These are phyloP conservation scores for Skeletonema potamos DNA, from an alignment of 108 stramenopile species.

Conservation along the genomic window DNA sequence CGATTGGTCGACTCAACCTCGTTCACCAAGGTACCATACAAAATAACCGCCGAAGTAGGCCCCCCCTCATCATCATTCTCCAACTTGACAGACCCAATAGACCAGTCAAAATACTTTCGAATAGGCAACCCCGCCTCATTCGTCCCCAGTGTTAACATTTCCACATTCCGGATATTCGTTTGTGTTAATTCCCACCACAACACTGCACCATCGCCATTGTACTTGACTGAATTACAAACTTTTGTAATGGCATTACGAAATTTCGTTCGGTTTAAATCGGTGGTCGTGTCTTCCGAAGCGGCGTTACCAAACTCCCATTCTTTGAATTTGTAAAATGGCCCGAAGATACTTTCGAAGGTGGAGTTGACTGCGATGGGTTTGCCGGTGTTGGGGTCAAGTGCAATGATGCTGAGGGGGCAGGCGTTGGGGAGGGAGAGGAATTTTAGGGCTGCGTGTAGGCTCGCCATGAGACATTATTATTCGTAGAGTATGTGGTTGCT, in stretches of 20 bases:
- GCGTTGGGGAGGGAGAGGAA: conserved; percentile 35
- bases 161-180: conserved; percentile 34
- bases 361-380: conserved; percentile 32
- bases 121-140: conserved; percentile 38
- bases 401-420: conserved; percentile 32
- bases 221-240: conserved; percentile 5
- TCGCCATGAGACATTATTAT: not conserved
- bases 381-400: conserved; percentile 16
- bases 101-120: conserved; percentile 45
- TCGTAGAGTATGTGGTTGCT: too few relatives aligned
- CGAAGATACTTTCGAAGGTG: conserved; percentile 31
- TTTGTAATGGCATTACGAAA: conserved; percentile 25
- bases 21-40: conserved; percentile 28
- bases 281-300: conserved; percentile 24
- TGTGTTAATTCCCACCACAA: not conserved
- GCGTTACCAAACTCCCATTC: conserved; percentile 38
- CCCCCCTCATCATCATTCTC: not conserved
- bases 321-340: conserved; percentile 42
- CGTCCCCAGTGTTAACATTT: conserved; percentile 44
- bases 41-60: conserved; percentile 7
- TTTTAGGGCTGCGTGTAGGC: not conserved
- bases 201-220: not conserved
- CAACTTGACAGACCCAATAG: conserved; percentile 22
- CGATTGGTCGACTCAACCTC: conserved; percentile 25
- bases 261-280: not conserved